Conservation (phyloP, 176 grass and related monocot genomes). For the Aegilops bicornis region DNA sequence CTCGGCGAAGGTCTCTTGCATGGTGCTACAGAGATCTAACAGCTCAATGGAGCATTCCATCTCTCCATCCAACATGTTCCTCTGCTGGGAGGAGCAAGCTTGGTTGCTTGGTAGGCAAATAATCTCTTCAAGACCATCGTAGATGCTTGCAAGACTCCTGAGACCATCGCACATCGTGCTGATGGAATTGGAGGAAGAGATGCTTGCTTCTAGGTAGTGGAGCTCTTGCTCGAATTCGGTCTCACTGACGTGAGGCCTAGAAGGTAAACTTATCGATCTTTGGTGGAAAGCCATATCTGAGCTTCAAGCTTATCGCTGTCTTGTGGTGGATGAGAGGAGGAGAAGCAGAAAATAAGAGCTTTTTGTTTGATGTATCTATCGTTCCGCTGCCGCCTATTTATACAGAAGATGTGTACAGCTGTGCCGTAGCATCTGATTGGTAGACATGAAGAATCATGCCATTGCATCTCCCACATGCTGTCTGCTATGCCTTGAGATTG, state of each 20-base stretch:
- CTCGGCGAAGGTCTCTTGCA: neutral
- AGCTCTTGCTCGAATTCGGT: neutral
- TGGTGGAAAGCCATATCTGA: neutral
- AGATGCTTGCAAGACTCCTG: neutral
- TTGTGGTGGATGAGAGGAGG: neutral
- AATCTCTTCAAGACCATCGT: neutral
- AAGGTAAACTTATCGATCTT: neutral
- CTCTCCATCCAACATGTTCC: neutral
- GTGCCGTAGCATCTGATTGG: neutral
- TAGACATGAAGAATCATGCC: neutral
- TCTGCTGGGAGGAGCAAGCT: neutral
- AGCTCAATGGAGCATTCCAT: neutral
- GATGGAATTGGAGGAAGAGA: neutral
- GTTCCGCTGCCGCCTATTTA: neutral
- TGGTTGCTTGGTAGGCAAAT: neutral
- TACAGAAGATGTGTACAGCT: neutral
- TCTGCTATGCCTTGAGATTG: neutral
- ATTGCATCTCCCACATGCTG: neutral
- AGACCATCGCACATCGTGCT: neutral
- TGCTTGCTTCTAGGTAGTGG: neutral
- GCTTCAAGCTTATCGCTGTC: neutral
- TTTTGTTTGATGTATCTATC: neutral
- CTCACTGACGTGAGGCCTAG: neutral
- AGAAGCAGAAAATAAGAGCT: neutral
- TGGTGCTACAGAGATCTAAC: neutral